Base-by-base conservation (phyloP, 2,329 filamentous ascomycete species). In the Aspergillus brunneoviolaceus region DNA sequence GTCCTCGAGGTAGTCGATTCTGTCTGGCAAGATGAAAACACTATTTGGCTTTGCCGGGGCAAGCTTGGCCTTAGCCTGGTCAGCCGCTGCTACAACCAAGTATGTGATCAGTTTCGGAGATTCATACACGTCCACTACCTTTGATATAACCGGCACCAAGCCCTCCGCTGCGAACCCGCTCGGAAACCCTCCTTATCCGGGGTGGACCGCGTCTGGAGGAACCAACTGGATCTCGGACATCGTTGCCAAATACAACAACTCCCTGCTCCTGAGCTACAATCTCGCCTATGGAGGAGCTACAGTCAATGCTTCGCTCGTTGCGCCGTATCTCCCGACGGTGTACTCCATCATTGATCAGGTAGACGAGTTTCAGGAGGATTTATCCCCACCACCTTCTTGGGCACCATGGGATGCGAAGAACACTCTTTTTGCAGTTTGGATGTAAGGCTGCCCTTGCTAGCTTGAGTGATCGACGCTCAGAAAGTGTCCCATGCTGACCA, bases 131-230 rank as follows among this genome's bases (percentile, higher is more conserved):
- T 33, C 59, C 2, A 63, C 59, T 2, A 51, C 21, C 21, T 63
- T 63, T 50, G 23, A 63, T 23, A 49, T 60, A 31, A 57, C 29
- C n/a, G 47, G 56, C 21, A 51, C 48, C 21, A 49, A 59, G 16
- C 61, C 61, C n/a, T 63, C 61, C 9, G 42, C 56, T 5, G n/a
- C 42, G 1, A 63, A 63, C 47, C 61, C 61, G 2, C 51, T 63
- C 31, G 61, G 61, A 7, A 63, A 63, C 49, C 61, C 61, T 19
- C 51, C 27, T 5, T 51, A 52, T 35, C 60, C 60, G 12, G 60
- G 60, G 21, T 62, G 59, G 52, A 61, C 59, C 0, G 19, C 59
- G 1, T 29, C 56, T 9, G 61, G 59, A 19, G 61, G 61, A 27
- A 11, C 59, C 2, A 63, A 63, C 39, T 63, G 61, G 61, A 56